Base-by-base conservation (phyloP, 306 rosid species). In the Cicer pinnatifidum region DNA sequence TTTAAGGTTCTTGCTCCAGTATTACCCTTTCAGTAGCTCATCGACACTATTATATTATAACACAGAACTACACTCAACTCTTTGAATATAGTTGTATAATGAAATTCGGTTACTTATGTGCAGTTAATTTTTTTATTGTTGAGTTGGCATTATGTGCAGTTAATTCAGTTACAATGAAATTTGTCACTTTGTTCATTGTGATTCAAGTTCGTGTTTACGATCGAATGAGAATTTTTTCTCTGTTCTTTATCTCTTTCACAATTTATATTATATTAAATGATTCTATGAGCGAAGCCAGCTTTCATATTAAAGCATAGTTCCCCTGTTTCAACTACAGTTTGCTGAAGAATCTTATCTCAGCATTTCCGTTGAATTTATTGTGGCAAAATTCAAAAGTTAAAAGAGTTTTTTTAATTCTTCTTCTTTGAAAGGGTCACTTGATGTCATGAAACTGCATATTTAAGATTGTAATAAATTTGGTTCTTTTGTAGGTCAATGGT, bases 401-500 rank as follows among this genome's bases (percentile, higher is more conserved):
- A 2, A 5, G 9, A 28, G 33, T 0, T 15, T 5, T 40, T 15
- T 13, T 41, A 13, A n/a, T 50, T 47, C 47, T 11, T 43, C 15
- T 67, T 3, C 15, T 20, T 12, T 50, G 33, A 8, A 69, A 48
- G 45, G 33, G 60, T 48, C 13, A 48, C 73, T 33, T 48, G 15
- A n/a, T 28, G 46, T 19, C 35, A n/a, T 73, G 60, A 10, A 17
- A 52, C 44, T 53, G 17, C 61, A 17, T 66, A 53, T 48, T n/a
- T 7, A 45, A 39, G 11, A 70, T 50, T 48, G 74, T 43, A 40
- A 48, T 56, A 12, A 48, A 20, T 39, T 73, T 75, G 5, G 6
- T 52, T 62, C 11, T 8, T 81, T 59, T 46, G 52, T 69, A 89
- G 95, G 86, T 89, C 72, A 89, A 89, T 45, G 82, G 70, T 37